Conservation (phyloP, 192 early-diverging fungal species). For the Coemansia sp. region DNA sequence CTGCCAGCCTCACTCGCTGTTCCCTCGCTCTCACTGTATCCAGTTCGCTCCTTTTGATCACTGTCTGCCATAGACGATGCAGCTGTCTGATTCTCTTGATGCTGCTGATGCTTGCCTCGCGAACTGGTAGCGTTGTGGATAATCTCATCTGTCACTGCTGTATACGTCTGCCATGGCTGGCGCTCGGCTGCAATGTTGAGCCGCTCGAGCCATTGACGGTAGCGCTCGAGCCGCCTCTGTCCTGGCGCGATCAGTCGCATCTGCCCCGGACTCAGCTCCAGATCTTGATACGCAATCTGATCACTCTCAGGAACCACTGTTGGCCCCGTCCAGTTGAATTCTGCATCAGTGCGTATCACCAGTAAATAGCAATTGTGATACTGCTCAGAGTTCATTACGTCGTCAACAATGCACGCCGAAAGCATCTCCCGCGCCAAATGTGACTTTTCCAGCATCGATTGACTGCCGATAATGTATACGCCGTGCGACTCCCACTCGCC, state of each 20-base stretch:
- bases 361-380: slow-evolving; percentile 42
- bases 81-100: not conserved
- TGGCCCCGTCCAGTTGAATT: slow-evolving; percentile 47
- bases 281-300: slow-evolving; percentile 31
- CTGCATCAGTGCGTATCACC: slow-evolving; percentile 43
- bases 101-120: slow-evolving; percentile 1
- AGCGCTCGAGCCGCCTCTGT: slow-evolving; percentile 24
- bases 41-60: not conserved
- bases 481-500: slow-evolving; percentile 67
- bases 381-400: slow-evolving; percentile 15
- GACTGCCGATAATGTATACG: slow-evolving; percentile 75
- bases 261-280: slow-evolving; percentile 37
- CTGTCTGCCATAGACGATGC: not conserved
- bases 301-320: slow-evolving; percentile 17
- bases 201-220: slow-evolving; percentile 33
- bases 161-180: slow-evolving; percentile 32
- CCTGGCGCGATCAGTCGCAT: slow-evolving; percentile 54
- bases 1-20: slow-evolving; percentile 9
- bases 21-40: not conserved
- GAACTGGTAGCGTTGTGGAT: slow-evolving; percentile 5
- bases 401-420: slow-evolving; percentile 50
- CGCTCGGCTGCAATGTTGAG: slow-evolving; percentile 32
- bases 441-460: slow-evolving; percentile 56
- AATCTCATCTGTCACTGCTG: slow-evolving; percentile 38
- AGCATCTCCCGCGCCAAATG: slow-evolving; percentile 56